phyloP scores from a whole-genome alignment of 495 filamentous ascomycete species.

The Xylaria flabelliformis region DNA sequence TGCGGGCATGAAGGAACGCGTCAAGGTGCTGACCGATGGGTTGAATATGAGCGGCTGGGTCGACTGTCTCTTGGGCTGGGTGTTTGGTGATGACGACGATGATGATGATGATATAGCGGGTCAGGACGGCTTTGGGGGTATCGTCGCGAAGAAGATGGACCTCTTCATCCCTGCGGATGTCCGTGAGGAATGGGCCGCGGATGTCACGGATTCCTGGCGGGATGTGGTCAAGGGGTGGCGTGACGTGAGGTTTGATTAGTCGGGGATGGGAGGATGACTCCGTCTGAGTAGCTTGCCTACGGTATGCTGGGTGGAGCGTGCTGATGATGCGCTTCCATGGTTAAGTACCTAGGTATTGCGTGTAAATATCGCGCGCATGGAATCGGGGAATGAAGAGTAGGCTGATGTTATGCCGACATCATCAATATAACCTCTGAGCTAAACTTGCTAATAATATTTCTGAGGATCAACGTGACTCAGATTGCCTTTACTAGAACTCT shows the following conservation, averaged over 20 bases:
- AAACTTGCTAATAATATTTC: not conserved
- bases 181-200: slow-evolving; percentile 32
- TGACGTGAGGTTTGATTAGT: slow-evolving; percentile 18
- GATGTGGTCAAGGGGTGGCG: slow-evolving; percentile 36
- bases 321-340: not conserved
- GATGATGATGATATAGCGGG: slow-evolving; percentile 13
- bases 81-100: slow-evolving; percentile 25
- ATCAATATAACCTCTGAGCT: not conserved
- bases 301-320: not conserved
- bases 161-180: slow-evolving; percentile 21
- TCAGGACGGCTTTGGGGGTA: slow-evolving; percentile 28
- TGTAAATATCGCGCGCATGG: not conserved
- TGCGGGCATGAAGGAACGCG: slow-evolving; percentile 38
- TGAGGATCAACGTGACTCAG: not conserved
- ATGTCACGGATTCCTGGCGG: slow-evolving; percentile 34
- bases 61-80: slow-evolving; percentile 39
- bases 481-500: not conserved
- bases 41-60: slow-evolving; percentile 50
- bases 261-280: not conserved
- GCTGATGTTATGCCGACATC: not conserved
- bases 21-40: slow-evolving; percentile 42
- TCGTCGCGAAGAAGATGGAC: not conserved
- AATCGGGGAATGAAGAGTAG: not conserved
- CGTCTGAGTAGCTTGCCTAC: not conserved
- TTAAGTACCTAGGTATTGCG: too few relatives aligned